Evolutionary conservation across 2,329 filamentous ascomycete species (phyloP).

Genomic region (Diaporthe caulivora): DNA sequence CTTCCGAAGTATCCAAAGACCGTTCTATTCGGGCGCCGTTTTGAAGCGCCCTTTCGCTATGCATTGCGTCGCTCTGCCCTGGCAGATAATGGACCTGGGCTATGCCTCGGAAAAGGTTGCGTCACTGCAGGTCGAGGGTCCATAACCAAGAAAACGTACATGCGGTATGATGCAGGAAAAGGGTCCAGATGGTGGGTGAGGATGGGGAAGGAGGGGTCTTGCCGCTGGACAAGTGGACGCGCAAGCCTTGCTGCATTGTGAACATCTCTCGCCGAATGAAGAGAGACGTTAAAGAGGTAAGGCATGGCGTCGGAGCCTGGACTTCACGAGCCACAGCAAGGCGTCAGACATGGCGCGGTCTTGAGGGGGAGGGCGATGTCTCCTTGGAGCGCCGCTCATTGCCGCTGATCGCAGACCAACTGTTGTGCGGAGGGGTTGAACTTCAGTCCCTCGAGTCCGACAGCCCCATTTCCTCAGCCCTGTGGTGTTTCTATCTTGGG

Average conservation of each 20-base stretch:
- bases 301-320: not conserved
- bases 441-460: not conserved
- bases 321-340: not conserved
- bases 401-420: not conserved
- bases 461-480: constrained; percentile 20
- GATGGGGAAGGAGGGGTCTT: not conserved
- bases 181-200: not conserved
- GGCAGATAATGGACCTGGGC: constrained; percentile 31
- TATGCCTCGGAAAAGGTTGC: constrained; percentile 28
- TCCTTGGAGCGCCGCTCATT: not conserved
- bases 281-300: not conserved
- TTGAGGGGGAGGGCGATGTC: not conserved
- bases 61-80: constrained; percentile 14
- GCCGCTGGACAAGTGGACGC: not conserved
- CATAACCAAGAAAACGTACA: constrained; percentile 19
- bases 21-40: not conserved
- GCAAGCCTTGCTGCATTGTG: not conserved
- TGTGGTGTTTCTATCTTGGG: constrained; percentile 39
- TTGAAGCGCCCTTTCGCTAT: not conserved
- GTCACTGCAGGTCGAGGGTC: constrained; percentile 20
- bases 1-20: not conserved
- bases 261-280: not conserved
- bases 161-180: constrained; percentile 28
- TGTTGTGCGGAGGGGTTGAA: not conserved
- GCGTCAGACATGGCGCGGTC: not conserved